Base-by-base conservation (phyloP, 2,329 filamentous ascomycete species). In the Geosmithia putterillii region DNA sequence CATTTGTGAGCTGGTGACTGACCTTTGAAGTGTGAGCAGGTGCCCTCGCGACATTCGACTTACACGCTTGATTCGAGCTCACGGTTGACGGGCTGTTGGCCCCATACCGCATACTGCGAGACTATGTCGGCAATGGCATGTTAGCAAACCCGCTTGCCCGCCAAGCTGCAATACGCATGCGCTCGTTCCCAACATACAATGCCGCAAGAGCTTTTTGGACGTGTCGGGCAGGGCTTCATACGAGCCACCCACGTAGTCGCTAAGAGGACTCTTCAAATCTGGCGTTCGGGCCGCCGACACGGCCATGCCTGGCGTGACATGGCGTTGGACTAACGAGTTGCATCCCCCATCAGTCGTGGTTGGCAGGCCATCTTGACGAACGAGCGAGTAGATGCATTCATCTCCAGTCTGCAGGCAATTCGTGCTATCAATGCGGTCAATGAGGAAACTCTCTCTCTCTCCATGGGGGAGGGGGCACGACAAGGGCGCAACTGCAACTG, bases 361-460 rank as follows among this genome's bases (percentile, higher is more conserved):
- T 12, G 17, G 23, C 40, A 12, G 17, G 12, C n/a, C 25, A 10
- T 17, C 17, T 21, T 39, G 18, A 14, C 19, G 18, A 20, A 21
- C 12, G 10, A 19, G 47, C n/a, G 55, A 55, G 47, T 61, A 62
- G 39, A 58, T 58, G 54, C 66, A 68, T 48, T 64, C 64, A 52
- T 58, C 63, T 46, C 66, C 66, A 44, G 60, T 63, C 44, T 66
- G 64, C 48, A 68, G 61, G 49, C 66, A 69, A 47, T 63, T 66
- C 46, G 64, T 67, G 48, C 66, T 69, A 46, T 44, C 18, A 8
- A 32, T 32, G 28, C 28, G 15, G 28, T 32, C 28, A 32, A 32
- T 32, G 10, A 32, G 28, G 10, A 32, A 12, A 32, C 28, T 9
- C 14, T 28, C n/a, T 9, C 14, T 28, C n/a, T 9, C 10, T 14